These are phyloP conservation scores for Melampsora medusae DNA, from an alignment of 1,284 basidiomycete genomes.

Conservation along the genomic window DNA sequence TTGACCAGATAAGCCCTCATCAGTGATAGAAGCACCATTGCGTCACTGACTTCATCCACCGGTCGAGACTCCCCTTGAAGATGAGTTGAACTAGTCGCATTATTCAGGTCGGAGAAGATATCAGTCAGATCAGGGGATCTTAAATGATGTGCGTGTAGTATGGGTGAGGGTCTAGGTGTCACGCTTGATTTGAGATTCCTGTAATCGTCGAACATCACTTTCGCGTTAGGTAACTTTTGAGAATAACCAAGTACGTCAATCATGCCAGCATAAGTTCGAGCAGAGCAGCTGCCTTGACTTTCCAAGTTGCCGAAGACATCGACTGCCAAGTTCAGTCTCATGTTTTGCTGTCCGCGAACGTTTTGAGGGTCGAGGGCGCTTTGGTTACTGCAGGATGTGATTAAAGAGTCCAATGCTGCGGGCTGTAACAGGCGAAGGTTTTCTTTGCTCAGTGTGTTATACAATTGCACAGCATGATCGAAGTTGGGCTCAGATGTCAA, in stretches of 20 bases:
- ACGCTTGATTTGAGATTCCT: constrained; percentile 15
- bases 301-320: constrained; percentile 30
- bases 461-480: constrained; percentile 16
- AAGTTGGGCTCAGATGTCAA: constrained; percentile 35
- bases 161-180: neutral
- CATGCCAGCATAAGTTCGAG: constrained; percentile 25
- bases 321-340: constrained; percentile 28
- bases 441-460: constrained; percentile 19
- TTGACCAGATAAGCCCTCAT: constrained; percentile 29
- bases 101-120: neutral
- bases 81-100: neutral
- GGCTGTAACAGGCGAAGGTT: constrained; percentile 32
- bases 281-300: constrained; percentile 18
- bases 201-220: constrained; percentile 33
- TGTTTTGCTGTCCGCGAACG: neutral
- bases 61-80: constrained; percentile 7
- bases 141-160: constrained; percentile 15
- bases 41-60: constrained; percentile 28
- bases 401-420: constrained; percentile 23
- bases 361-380: constrained; percentile 5
- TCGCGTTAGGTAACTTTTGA: constrained; percentile 14
- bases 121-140: constrained; percentile 1
- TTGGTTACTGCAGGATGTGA: constrained; percentile 17
- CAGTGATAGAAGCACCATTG: constrained; percentile 18
- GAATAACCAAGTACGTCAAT: constrained; percentile 24